Percentiles rank a stretch among this genome's conserved stretches.
These are phyloP conservation scores for Zangia roseola DNA, from an alignment of 768 basidiomycete species.

Conservation along the genomic window DNA sequence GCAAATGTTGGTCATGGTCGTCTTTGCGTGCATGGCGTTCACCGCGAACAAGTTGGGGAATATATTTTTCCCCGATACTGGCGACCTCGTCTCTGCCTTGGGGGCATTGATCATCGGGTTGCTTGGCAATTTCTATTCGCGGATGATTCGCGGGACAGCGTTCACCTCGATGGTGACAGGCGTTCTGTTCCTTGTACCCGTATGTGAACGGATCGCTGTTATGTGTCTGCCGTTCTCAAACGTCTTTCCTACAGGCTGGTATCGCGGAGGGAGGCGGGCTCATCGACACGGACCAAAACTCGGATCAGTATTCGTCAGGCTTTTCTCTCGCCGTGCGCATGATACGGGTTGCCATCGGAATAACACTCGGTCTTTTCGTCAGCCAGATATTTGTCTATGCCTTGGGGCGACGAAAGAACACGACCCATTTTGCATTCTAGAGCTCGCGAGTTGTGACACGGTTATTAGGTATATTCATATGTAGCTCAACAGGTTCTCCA, in stretches of 20 bases:
- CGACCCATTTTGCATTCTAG: conserved; percentile 74
- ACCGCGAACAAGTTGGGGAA: conserved; percentile 66
- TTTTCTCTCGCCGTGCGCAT: conserved; percentile 79
- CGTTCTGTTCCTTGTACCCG: conserved; percentile 88
- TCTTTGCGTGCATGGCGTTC: conserved; percentile 78
- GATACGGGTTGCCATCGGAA: conserved; percentile 82
- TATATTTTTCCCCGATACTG: conserved; percentile 58
- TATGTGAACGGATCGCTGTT: conserved; percentile 38
- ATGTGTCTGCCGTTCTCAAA: conserved; percentile 10
- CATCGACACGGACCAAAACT: conserved; percentile 49
- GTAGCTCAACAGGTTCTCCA: conserved; percentile 2
- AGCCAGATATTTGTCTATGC: conserved; percentile 77
- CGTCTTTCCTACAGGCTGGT: conserved; percentile 53
- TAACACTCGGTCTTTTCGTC: conserved; percentile 81
- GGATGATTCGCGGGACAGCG: conserved; percentile 73
- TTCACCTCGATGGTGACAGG: conserved; percentile 92
- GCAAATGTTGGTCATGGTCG: conserved; percentile 76
- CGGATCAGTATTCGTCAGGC: conserved; percentile 67
- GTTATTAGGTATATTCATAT: neutral
- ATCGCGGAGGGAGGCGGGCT: conserved; percentile 75
- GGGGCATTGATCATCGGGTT: conserved; percentile 78
- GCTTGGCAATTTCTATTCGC: conserved; percentile 81
- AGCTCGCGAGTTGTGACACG: neutral
- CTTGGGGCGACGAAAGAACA: conserved; percentile 70
- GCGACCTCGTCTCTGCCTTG: conserved; percentile 73